A percentile compares a stretch with the other conserved stretches of the same genome.
Conservation (phyloP, 202 grass and related monocot genomes). For the Dendrocalamus latiflorus region DNA sequence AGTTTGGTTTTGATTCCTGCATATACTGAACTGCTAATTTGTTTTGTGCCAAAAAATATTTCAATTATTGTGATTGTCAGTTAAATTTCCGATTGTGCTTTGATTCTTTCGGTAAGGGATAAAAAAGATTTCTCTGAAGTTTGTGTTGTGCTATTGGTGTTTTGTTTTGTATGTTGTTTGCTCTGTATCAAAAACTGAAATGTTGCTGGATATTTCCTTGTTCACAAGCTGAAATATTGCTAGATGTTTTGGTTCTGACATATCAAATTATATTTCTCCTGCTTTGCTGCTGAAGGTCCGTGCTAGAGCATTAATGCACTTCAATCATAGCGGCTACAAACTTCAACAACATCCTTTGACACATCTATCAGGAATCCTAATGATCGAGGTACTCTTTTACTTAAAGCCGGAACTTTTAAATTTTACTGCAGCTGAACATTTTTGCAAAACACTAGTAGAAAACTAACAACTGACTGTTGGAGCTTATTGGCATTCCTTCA, state of each 20-base stretch:
- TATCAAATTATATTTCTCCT: slow-evolving; percentile 1
- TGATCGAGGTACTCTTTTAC: slow-evolving; percentile 72
- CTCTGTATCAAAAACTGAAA: slow-evolving; percentile 2
- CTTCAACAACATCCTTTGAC: slow-evolving; percentile 64
- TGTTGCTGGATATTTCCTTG: neutral
- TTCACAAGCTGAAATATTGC: neutral
- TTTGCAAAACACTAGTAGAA: slow-evolving; percentile 15
- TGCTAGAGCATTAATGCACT: slow-evolving; percentile 62
- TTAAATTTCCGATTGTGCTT: neutral
- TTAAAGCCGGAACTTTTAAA: neutral
- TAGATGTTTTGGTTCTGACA: slow-evolving; percentile 17
- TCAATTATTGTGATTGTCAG: neutral
- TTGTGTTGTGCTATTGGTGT: neutral
- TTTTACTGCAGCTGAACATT: slow-evolving; percentile 1
- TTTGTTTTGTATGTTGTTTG: neutral
- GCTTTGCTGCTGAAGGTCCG: slow-evolving; percentile 47
- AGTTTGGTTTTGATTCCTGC: neutral
- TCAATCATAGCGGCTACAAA: slow-evolving; percentile 79
- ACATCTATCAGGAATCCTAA: slow-evolving; percentile 60
- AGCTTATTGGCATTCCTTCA: slow-evolving; percentile 25
- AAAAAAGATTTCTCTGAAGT: neutral
- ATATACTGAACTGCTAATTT: neutral
- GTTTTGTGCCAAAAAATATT: neutral
- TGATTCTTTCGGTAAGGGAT: slow-evolving; percentile 1
- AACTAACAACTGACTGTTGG: neutral